Evolutionary conservation across 2,329 filamentous ascomycete genomes (phyloP).

Genomic region (Fusarium nurragi): DNA sequence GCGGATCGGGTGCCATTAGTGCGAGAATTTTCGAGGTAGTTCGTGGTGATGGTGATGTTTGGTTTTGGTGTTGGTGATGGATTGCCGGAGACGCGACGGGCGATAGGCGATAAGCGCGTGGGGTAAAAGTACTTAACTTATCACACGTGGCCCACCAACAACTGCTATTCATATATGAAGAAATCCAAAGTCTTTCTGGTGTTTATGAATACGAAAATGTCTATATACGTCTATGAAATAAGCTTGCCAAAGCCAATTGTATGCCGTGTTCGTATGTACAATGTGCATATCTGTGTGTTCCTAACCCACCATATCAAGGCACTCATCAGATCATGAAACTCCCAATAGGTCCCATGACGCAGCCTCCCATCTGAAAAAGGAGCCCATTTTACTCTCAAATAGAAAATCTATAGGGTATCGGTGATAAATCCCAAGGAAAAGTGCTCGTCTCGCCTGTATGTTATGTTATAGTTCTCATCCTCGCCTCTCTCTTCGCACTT

Average conservation of each 20-base stretch:
- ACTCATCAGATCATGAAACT: conserved; percentile 16
- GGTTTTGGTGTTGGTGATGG: neutral
- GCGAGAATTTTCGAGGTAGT: neutral
- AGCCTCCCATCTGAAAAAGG: conserved; percentile 5
- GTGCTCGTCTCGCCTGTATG: conserved; percentile 17
- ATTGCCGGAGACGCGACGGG: conserved; percentile 38
- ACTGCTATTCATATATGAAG: neutral
- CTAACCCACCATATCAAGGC: conserved; percentile 8
- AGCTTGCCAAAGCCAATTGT: conserved; percentile 22
- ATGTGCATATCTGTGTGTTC: conserved; percentile 6
- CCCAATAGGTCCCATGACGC: conserved; percentile 3
- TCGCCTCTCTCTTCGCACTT: conserved; percentile 16
- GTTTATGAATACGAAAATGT: neutral
- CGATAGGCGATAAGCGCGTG: conserved; percentile 32
- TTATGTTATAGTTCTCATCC: conserved; percentile 1
- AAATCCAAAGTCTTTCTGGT: neutral
- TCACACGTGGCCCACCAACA: conserved; percentile 28
- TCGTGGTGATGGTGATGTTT: neutral
- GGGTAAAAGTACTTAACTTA: conserved; percentile 23
- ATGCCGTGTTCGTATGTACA: conserved; percentile 18
- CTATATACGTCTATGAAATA: conserved; percentile 33
- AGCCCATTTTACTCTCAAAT: conserved; percentile 19
- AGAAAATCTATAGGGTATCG: conserved; percentile 45
- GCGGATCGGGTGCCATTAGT: conserved; percentile 38
- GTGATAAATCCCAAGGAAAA: conserved; percentile 36